Evolutionary conservation across 148 eudicot genomes (phyloP).

Genomic region (Rhododendron mucronatum): DNA sequence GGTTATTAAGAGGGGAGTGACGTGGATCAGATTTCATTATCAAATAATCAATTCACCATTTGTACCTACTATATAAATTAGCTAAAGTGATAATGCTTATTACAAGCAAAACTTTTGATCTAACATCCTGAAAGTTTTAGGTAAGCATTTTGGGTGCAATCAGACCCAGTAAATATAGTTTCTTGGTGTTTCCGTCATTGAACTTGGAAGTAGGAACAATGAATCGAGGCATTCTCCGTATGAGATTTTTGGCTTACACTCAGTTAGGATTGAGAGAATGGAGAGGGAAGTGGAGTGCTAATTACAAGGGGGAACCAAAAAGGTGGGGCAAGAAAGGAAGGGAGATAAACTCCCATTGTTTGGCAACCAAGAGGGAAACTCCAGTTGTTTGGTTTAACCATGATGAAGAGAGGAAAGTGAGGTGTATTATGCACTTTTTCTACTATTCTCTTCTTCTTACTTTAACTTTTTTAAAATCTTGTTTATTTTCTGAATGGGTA

Average conservation of each 20-base stretch:
- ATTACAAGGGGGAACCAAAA: not conserved
- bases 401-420: not conserved
- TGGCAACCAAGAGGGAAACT: not conserved
- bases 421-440: not conserved
- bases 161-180: not conserved
- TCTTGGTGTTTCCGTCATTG: not conserved
- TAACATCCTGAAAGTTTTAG: not conserved
- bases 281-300: not conserved
- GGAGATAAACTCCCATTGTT: not conserved
- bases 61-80: not conserved
- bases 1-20: not conserved
- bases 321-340: not conserved
- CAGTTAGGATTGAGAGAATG: not conserved
- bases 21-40: constrained; percentile 1
- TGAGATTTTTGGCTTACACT: not conserved
- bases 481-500: not conserved
- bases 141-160: not conserved
- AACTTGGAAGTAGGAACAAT: not conserved
- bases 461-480: not conserved
- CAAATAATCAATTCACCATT: not conserved
- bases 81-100: not conserved
- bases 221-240: not conserved
- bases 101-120: not conserved
- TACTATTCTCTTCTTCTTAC: not conserved
- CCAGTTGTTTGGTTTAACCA: not conserved